These are phyloP conservation scores for Cladosporium phlei DNA, from an alignment of 2,329 filamentous ascomycete genomes.

Conservation along the genomic window DNA sequence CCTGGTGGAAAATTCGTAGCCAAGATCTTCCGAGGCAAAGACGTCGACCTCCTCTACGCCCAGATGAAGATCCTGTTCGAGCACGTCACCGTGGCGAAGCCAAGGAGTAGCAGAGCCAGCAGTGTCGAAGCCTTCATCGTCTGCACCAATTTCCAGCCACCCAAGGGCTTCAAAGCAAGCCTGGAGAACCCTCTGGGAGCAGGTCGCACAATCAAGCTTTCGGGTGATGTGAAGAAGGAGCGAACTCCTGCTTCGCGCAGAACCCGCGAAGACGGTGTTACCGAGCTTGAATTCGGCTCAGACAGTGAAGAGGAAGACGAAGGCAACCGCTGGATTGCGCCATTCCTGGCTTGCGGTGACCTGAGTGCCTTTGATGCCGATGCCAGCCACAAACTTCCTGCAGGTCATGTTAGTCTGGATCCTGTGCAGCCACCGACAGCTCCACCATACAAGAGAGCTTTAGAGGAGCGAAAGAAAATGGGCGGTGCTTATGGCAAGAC, in stretches of 20 bases:
- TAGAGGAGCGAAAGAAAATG: conserved; percentile 73
- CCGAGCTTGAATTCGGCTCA: conserved; percentile 44
- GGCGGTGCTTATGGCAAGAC: conserved; percentile 76
- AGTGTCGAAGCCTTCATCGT: conserved; percentile 97
- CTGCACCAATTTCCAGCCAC: conserved; percentile 81
- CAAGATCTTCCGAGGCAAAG: conserved; percentile 92
- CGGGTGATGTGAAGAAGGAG: conserved; percentile 5
- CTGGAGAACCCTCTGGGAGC: conserved; percentile 70
- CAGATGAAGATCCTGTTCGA: conserved; percentile 91
- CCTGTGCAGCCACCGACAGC: conserved; percentile 94
- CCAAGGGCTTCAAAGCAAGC: conserved; percentile 68
- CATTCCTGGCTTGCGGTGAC: conserved; percentile 96
- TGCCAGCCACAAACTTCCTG: conserved; percentile 84
- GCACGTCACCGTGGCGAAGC: conserved; percentile 85
- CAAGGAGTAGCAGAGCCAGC: conserved; percentile 87
- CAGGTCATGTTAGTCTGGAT: conserved; percentile 79
- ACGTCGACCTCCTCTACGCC: conserved; percentile 92
- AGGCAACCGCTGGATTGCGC: conserved; percentile 75
- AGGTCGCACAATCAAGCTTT: conserved; percentile 47
- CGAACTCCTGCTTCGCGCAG: conserved; percentile 26
- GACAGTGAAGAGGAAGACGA: conserved; percentile 37
- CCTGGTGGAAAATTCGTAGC: conserved; percentile 95
- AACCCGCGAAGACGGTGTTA: conserved; percentile 43
- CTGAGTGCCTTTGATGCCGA: conserved; percentile 92
- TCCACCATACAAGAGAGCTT: conserved; percentile 84